Evolutionary conservation across 2,329 filamentous ascomycete genomes (phyloP).

Genomic region (Fulvia fulva): DNA sequence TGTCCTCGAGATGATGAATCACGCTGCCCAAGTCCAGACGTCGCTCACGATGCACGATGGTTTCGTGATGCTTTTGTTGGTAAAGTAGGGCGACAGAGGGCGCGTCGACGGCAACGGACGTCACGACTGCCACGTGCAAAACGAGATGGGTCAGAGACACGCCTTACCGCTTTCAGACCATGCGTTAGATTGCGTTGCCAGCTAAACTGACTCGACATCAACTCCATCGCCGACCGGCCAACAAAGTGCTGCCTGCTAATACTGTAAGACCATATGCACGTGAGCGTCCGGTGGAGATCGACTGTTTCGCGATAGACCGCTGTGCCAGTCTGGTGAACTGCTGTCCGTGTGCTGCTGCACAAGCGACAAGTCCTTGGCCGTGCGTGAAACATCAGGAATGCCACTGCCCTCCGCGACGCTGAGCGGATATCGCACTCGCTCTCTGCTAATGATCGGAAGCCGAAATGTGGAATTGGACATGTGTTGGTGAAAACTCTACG

Average conservation of each 20-base stretch:
- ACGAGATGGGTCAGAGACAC: not conserved
- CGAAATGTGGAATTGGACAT: not conserved
- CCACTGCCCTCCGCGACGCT: not conserved
- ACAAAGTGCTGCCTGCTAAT: not conserved
- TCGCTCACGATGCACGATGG: slow-evolving; percentile 4
- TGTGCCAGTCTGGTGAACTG: not conserved
- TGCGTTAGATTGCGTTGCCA: slow-evolving; percentile 13
- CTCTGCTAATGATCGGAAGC: slow-evolving; percentile 3
- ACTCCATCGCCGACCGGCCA: slow-evolving; percentile 2
- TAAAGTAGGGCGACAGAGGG: not conserved
- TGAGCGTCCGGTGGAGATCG: slow-evolving; percentile 1
- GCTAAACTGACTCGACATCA: slow-evolving; percentile 14
- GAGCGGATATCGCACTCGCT: not conserved
- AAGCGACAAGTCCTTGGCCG: not conserved
- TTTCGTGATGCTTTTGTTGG: slow-evolving; percentile 1
- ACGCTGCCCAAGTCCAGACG: slow-evolving; percentile 12
- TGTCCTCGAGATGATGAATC: slow-evolving; percentile 9
- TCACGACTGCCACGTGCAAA: slow-evolving; percentile 9
- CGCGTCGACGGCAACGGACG: slow-evolving; percentile 5
- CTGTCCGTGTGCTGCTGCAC: not conserved
- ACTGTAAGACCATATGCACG: slow-evolving; percentile 1
- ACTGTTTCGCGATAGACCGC: not conserved
- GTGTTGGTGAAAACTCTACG: slow-evolving; percentile 4
- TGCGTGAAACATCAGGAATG: not conserved
- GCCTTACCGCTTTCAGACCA: not conserved